These are phyloP conservation scores for Entophlyctis luteolus DNA, from an alignment of 192 early-diverging fungal species.

Conservation along the genomic window DNA sequence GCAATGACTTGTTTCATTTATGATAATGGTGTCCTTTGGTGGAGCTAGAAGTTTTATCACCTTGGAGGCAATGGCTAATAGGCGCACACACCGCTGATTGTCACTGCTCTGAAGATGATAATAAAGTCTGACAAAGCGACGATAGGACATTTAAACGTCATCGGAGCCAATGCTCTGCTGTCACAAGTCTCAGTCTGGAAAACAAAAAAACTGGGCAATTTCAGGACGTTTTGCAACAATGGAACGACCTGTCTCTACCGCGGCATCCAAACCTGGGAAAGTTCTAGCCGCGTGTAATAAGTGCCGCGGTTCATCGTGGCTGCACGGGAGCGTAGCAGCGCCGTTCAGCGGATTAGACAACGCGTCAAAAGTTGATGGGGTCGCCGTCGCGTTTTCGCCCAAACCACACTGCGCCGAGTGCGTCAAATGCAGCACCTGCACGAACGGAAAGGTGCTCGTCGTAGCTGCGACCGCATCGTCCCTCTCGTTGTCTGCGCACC, in stretches of 20 bases:
- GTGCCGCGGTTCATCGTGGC: slow-evolving; percentile 15
- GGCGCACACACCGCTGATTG: too few relatives aligned
- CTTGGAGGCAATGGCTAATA: too few relatives aligned
- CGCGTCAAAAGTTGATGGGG: not conserved
- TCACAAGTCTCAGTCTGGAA: too few relatives aligned
- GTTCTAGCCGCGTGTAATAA: not conserved
- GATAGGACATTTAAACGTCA: too few relatives aligned
- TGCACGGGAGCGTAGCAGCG: slow-evolving; percentile 14
- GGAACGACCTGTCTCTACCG: too few relatives aligned
- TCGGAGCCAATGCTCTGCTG: too few relatives aligned
- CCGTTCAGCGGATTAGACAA: not conserved
- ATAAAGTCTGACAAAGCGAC: too few relatives aligned
- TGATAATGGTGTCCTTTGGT: too few relatives aligned
- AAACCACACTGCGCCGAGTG: slow-evolving; percentile 14
- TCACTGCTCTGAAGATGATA: too few relatives aligned
- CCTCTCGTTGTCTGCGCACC: not conserved
- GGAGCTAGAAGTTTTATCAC: too few relatives aligned
- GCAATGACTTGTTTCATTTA: too few relatives aligned
- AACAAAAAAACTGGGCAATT: slow-evolving; percentile 8
- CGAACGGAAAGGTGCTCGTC: slow-evolving; percentile 12
- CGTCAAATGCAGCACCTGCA: slow-evolving; percentile 6
- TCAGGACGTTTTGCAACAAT: too few relatives aligned
- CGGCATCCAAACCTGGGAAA: not conserved
- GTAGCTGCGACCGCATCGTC: not conserved
- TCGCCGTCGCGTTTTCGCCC: not conserved